Evolutionary conservation across 495 filamentous ascomycete species (phyloP).

Genomic region (Penicillium dipodomyicola): DNA sequence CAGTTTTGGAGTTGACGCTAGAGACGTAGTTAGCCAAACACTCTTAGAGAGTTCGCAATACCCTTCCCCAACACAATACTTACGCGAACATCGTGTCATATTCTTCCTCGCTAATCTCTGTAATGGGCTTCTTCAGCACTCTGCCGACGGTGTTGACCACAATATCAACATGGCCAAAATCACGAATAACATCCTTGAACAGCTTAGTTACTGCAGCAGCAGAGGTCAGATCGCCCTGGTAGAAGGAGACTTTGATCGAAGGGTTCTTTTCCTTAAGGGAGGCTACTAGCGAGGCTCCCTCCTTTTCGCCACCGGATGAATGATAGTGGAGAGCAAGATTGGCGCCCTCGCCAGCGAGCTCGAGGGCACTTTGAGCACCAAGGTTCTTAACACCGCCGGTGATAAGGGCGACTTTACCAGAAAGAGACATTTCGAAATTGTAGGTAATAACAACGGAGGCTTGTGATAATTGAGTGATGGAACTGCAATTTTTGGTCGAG

Average conservation of each 20-base stretch:
- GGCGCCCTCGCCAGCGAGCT: conserved; percentile 27
- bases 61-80: conserved; percentile 14
- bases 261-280: conserved; percentile 32
- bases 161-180: conserved; percentile 49
- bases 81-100: conserved; percentile 48
- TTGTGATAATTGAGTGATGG: too few relatives aligned
- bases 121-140: conserved; percentile 47
- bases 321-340: conserved; percentile 38
- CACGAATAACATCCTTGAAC: conserved; percentile 27
- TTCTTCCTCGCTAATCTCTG: conserved; percentile 46
- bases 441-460: too few relatives aligned
- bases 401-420: conserved; percentile 47
- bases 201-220: conserved; percentile 31
- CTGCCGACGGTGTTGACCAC: conserved; percentile 54
- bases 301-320: conserved; percentile 27
- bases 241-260: conserved; percentile 28
- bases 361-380: conserved; percentile 30
- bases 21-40: too few relatives aligned
- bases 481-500: too few relatives aligned
- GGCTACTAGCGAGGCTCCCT: conserved; percentile 25
- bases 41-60: too few relatives aligned
- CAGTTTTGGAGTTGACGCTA: conserved; percentile 33
- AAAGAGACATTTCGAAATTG: conserved; percentile 27
- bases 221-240: conserved; percentile 33
- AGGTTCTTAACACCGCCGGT: conserved; percentile 45